These are phyloP conservation scores for Lipomyces chichibuensis DNA, from an alignment of 805 yeast genomes.

Conservation along the genomic window DNA sequence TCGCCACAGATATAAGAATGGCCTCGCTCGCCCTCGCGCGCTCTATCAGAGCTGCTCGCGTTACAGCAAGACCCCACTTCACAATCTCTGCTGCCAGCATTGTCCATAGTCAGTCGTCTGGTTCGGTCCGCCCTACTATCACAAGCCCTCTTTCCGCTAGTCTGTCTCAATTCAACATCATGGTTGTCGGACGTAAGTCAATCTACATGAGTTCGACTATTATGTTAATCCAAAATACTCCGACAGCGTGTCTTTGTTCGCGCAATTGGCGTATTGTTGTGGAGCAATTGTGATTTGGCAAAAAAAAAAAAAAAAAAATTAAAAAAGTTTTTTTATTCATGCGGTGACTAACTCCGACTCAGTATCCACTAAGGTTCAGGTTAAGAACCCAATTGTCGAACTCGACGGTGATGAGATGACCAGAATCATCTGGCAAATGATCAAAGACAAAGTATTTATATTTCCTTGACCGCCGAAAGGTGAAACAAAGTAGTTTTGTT, in stretches of 20 bases:
- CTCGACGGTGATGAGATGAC: constrained; percentile 99
- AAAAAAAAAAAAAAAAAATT: too few species aligned
- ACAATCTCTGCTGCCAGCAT: neutral
- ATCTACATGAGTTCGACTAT: neutral
- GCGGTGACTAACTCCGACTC: neutral
- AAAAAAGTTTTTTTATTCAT: neutral
- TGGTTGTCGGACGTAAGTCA: constrained; percentile 9
- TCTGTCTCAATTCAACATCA: neutral
- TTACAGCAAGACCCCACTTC: neutral
- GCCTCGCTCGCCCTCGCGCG: constrained; percentile 6
- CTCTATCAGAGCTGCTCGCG: neutral
- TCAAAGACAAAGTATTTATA: constrained; percentile 62
- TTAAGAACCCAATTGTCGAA: constrained; percentile 88
- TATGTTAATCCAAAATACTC: neutral
- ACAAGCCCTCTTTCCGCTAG: neutral
- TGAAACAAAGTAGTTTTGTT: neutral
- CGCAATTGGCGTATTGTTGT: neutral
- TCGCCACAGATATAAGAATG: constrained; percentile 2
- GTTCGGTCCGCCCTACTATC: neutral
- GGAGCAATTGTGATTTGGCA: neutral
- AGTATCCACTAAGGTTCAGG: constrained; percentile 61
- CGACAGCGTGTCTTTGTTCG: neutral
- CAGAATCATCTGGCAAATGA: constrained; percentile 90
- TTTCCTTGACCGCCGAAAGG: neutral
- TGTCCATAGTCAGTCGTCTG: neutral